Evolutionary conservation across 345 rosid genomes (phyloP).

Genomic region (Euclidium syriacum): DNA sequence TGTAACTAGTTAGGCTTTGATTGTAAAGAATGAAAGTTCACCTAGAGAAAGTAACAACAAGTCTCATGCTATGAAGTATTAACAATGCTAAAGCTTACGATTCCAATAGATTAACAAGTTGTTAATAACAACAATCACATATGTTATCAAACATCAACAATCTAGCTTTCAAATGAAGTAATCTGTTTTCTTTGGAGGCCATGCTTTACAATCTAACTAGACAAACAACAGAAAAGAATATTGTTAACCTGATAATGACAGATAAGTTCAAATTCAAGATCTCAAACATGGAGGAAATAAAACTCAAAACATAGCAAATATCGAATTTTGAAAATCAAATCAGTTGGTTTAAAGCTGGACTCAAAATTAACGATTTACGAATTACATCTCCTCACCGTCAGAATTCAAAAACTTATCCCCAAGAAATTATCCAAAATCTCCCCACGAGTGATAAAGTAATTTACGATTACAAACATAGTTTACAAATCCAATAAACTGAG

Average conservation of each 20-base stretch:
- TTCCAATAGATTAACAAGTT: not conserved
- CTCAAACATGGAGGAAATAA: not conserved
- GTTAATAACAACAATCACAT: not conserved
- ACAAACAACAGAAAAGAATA: not conserved
- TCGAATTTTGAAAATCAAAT: slow-evolving; percentile 1
- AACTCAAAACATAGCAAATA: not conserved
- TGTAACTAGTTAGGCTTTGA: not conserved
- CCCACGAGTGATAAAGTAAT: not conserved
- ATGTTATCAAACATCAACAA: not conserved
- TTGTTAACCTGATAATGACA: not conserved
- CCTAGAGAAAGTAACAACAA: not conserved
- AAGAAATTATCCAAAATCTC: not conserved
- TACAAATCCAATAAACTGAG: not conserved
- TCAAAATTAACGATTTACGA: not conserved
- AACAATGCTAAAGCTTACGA: slow-evolving; percentile 1
- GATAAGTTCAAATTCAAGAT: not conserved
- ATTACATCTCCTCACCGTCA: not conserved
- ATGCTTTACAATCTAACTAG: not conserved
- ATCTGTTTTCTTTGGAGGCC: not conserved
- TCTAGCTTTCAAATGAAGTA: not conserved
- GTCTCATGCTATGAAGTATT: not conserved
- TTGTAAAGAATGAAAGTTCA: not conserved
- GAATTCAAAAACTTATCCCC: not conserved
- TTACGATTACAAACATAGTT: not conserved
- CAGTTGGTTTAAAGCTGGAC: not conserved